phyloP scores from a whole-genome alignment of 805 yeast genomes.

The Saccharomycopsis babjevae region DNA sequence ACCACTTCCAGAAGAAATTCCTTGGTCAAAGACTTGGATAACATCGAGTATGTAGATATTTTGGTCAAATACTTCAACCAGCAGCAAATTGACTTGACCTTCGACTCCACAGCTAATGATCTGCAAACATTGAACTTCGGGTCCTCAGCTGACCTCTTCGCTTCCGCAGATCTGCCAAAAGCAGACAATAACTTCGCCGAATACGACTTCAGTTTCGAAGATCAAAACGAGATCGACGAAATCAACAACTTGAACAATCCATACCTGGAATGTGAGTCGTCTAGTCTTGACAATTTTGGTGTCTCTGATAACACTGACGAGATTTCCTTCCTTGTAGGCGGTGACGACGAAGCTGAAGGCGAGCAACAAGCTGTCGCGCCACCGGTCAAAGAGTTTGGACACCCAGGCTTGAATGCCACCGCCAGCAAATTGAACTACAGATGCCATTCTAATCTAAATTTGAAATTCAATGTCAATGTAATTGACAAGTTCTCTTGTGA shows the following conservation, averaged over 20 bases:
- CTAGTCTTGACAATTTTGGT: neutral
- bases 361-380: neutral
- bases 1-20: neutral
- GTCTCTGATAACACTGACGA: neutral
- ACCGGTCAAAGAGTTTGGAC: neutral
- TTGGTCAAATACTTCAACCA: conserved; percentile 6
- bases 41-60: conserved; percentile 9
- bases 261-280: neutral
- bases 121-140: neutral
- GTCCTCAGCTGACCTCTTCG: neutral
- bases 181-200: neutral
- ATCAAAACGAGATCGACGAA: neutral
- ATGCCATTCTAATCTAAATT: conserved; percentile 9
- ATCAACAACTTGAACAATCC: neutral
- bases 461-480: neutral
- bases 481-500: neutral
- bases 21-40: conserved; percentile 5
- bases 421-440: conserved; percentile 5
- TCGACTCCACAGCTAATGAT: neutral
- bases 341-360: neutral
- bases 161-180: neutral
- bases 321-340: neutral
- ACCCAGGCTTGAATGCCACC: neutral
- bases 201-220: neutral
- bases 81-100: neutral